Conservation (phyloP, 768 basidiomycete genomes). For the Chalciporus sphaerocephalus region DNA sequence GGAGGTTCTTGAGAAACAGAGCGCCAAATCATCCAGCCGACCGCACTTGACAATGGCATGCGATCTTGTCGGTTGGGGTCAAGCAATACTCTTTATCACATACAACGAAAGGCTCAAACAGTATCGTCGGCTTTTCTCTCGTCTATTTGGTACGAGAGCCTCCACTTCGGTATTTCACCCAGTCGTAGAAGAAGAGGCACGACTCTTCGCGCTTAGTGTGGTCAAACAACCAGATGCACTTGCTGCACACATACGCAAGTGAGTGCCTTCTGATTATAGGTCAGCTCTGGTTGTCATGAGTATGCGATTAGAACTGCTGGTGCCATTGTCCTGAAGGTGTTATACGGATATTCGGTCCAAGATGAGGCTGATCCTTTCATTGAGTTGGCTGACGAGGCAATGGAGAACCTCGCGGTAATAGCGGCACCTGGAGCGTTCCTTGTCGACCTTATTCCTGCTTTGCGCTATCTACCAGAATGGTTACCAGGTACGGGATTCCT, state of each 20-base stretch:
- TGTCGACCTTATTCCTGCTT: conserved; percentile 8
- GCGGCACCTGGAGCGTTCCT: conserved; percentile 8
- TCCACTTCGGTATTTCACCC: conserved; percentile 4
- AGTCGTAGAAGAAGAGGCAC: conserved; percentile 3
- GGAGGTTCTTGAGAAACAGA: conserved; percentile 14
- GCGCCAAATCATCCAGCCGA: conserved; percentile 4
- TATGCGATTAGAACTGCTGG: conserved; percentile 29
- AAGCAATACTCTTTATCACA: conserved; percentile 3
- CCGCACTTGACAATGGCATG: conserved; percentile 10
- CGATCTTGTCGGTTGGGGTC: conserved; percentile 20
- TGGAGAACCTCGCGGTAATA: conserved; percentile 9
- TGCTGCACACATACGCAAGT: conserved; percentile 7
- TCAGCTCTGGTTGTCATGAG: neutral
- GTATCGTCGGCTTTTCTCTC: conserved; percentile 7
- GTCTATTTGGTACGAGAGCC: conserved; percentile 6
- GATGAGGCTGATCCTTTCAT: conserved; percentile 32
- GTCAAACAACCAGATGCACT: conserved; percentile 3
- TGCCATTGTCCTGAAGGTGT: conserved; percentile 31
- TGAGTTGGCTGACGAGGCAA: conserved; percentile 22
- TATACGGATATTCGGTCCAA: conserved; percentile 35
- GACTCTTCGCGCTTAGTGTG: conserved; percentile 3
- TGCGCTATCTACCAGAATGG: conserved; percentile 20
- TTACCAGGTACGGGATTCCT: conserved; percentile 20
- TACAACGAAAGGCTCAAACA: conserved; percentile 6
- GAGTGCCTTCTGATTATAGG: neutral